Evolutionary conservation across 2,329 filamentous ascomycete genomes (phyloP), one percentile per base, ranked within the genome.

Genomic region (Fusarium sp.): DNA sequence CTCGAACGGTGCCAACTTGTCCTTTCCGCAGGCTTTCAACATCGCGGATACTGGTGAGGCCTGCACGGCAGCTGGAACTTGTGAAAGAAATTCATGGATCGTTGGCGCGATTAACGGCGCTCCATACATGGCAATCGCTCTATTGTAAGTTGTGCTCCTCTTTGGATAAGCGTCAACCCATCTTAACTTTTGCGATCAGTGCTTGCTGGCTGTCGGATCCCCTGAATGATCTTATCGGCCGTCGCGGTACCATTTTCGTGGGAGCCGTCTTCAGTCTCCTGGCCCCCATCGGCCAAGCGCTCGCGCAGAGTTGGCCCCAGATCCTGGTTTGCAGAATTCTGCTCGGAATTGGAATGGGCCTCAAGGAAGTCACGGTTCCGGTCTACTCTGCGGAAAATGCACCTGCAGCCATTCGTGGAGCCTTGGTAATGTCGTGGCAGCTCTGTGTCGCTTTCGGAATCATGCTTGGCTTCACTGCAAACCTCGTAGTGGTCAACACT

Each of bases 401-500:
- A 0, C 85, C 85, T 0, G 80, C 83, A 3, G 77, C 78, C n/a
- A 85, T 87, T 57, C 82, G 85, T 6, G 85, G 85, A 11, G 83
- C 81, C 7, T 73, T 87, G 6, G 84, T 85, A 39, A 86, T 85
- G 82, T 82, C 79, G 0, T 87, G 84, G 83, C 85, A 87, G 73
- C 74, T 87, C 19, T 87, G 83, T 82, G 82, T 80, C 1, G 88
- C 62, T 78, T 91, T 80, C 55, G 79, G 87, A 40, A 90, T 92
- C 70, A 88, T 91, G 76, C 79, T 91, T 20, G 90, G 90, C 11
- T 88, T 85, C 55, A 85, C 82, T 59, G 88, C 88, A 63, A 92
- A 91, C 71, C 81, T 92, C 30, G 86, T 91, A 41, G 88, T 86
- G 45, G 81, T 89, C 49, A 81, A 89, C 48, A 82, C 83, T 0